Evolutionary conservation across 345 rosid species (phyloP).

Genomic region (Trapa bicornis): DNA sequence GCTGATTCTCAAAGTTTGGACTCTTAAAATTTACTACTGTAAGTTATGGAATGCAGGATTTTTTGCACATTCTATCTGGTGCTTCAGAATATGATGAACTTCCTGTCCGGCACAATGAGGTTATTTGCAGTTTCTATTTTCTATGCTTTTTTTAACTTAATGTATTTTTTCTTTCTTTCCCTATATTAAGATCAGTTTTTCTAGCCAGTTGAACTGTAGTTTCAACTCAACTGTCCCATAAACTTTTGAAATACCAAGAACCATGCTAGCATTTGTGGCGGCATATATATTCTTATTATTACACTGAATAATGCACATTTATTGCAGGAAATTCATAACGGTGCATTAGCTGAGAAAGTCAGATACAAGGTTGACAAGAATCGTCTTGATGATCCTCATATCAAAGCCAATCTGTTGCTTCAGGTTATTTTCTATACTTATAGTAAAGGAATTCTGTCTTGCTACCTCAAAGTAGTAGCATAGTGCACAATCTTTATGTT

Average conservation of each 20-base stretch:
- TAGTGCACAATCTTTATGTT: neutral
- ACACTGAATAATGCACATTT: conserved; percentile 4
- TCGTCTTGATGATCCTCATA: conserved; percentile 86
- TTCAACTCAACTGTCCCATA: neutral
- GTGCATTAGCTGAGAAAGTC: conserved; percentile 59
- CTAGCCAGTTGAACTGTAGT: neutral
- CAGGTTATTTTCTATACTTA: conserved; percentile 34
- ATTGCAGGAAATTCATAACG: conserved; percentile 68
- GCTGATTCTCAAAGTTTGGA: conserved; percentile 5
- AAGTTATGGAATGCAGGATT: conserved; percentile 32
- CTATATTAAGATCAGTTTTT: neutral
- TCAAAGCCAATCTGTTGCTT: conserved; percentile 77
- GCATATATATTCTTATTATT: neutral
- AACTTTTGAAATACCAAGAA: too few species aligned
- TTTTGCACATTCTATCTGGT: conserved; percentile 74
- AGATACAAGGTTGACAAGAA: conserved; percentile 58
- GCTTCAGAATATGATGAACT: conserved; percentile 91
- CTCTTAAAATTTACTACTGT: conserved; percentile 5
- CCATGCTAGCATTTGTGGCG: too few species aligned
- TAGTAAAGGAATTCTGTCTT: neutral
- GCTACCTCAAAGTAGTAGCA: neutral
- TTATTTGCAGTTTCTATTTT: conserved; percentile 11
- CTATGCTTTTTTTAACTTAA: neutral
- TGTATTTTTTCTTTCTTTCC: neutral
- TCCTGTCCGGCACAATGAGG: conserved; percentile 99